Base-by-base conservation (phyloP, 2,329 filamentous ascomycete genomes). In the Hypoxylon rubiginosum region DNA sequence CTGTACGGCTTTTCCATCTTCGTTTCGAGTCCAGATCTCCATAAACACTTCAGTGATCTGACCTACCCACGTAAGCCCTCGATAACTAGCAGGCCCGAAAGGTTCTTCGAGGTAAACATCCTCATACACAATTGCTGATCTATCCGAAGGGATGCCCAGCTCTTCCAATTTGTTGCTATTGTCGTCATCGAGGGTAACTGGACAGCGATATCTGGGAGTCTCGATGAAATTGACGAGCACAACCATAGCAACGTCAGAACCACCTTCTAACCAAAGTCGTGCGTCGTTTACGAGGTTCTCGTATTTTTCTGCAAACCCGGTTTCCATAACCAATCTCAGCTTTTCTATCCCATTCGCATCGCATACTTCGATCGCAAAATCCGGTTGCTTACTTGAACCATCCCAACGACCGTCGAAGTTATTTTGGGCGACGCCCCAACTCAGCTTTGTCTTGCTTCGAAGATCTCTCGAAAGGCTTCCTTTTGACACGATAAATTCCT, bases 1-100 rank as follows among this genome's bases (percentile, higher is more conserved):
- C 28, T 50, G 48, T 32, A 50, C 24, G 21, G 48, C 48, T 50
- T 50, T n/a, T 30, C 48, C 48, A 50, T 50, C 28, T 26, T 5
- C 26, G 21, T n/a, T 26, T 11, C 13, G 48, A 30, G 13, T 11
- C 48, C 48, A 50, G 15, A 32, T 50, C 48, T 50, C 24, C 28
- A 50, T 6, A 10, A 30, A 7, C 26, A 32, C 13, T 50, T 32
- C 48, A 7, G 26, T 30, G 26, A 50, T 50, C 13, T 50, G 4
- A 34, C 48, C 48, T n/a, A 50, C 48, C 48, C 48, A 50, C 28
- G 48, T 50, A 13, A 10, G 48, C 28, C 28, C 30, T 34, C 10
- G 7, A 34, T 34, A 43, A 43, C 3, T 43, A 19, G 39, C n/a
- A 17, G 39, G 39, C 17, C 39, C 39, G 4, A 34, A 34, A 34